Evolutionary conservation across 1,284 basidiomycete species (phyloP).

Genomic region (Porphyrellus sp.): DNA sequence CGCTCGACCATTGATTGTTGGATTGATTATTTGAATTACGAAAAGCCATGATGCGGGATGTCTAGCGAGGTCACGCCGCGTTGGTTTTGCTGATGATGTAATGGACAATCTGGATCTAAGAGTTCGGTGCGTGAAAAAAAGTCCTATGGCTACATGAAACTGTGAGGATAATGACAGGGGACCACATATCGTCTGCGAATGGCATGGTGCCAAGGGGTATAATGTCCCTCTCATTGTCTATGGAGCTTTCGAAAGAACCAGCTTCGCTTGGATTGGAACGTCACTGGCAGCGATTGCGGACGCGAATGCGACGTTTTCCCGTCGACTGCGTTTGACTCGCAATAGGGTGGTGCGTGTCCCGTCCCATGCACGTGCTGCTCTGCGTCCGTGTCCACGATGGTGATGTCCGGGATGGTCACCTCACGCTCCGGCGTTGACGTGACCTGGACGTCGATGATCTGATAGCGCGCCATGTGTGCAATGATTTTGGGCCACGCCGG

Average conservation of each 20-base stretch:
- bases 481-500: slow-evolving; percentile 54
- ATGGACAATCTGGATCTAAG: too few species aligned
- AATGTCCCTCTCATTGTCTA: background rate
- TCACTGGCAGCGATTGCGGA: background rate
- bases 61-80: too few species aligned
- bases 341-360: slow-evolving; percentile 23
- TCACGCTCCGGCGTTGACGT: slow-evolving; percentile 1
- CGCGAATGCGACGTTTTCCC: slow-evolving; percentile 17
- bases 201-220: background rate
- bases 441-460: slow-evolving; percentile 52
- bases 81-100: too few species aligned
- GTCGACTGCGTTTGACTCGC: background rate
- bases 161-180: too few species aligned
- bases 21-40: too few species aligned
- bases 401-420: slow-evolving; percentile 18
- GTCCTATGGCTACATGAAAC: too few species aligned
- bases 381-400: slow-evolving; percentile 19
- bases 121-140: too few species aligned
- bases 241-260: slow-evolving; percentile 23
- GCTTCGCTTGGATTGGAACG: slow-evolving; percentile 14
- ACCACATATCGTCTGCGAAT: too few species aligned
- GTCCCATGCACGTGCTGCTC: slow-evolving; percentile 5
- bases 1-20: too few species aligned
- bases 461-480: slow-evolving; percentile 45
- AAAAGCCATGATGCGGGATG: too few species aligned